Evolutionary conservation across 2,329 filamentous ascomycete species (phyloP).

Genomic region (Metarhizium anisopliae): DNA sequence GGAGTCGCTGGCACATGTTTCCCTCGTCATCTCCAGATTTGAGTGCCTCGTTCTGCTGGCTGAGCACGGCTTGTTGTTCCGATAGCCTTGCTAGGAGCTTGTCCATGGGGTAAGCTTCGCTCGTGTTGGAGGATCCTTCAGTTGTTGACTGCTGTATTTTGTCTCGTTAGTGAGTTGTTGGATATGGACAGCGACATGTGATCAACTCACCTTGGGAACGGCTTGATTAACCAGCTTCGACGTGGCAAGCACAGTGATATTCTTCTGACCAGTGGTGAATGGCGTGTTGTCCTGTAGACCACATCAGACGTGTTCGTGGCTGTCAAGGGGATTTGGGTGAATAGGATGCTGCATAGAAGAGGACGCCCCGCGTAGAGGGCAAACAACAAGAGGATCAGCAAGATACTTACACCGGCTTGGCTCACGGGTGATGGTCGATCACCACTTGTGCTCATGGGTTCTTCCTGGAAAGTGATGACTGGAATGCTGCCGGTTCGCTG

Average conservation of each 20-base stretch:
- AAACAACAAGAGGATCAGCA: not conserved
- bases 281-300: constrained; percentile 13
- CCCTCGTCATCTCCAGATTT: constrained; percentile 31
- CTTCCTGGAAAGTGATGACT: constrained; percentile 12
- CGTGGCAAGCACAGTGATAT: constrained; percentile 38
- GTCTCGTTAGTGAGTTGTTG: constrained; percentile 8
- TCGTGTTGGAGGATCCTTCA: constrained; percentile 13
- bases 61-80: constrained; percentile 57
- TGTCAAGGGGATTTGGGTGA: not conserved
- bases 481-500: constrained; percentile 13
- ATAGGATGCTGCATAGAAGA: not conserved
- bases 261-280: constrained; percentile 27
- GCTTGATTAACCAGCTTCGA: constrained; percentile 48
- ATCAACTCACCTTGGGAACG: constrained; percentile 38
- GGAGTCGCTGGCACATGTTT: constrained; percentile 19
- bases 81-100: constrained; percentile 63
- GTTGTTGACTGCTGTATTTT: constrained; percentile 31
- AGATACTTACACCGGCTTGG: constrained; percentile 12
- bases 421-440: constrained; percentile 9
- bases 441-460: constrained; percentile 9
- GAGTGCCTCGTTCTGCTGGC: constrained; percentile 48
- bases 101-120: constrained; percentile 52
- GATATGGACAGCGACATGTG: not conserved
- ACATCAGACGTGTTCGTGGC: not conserved
- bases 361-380: not conserved